phyloP scores from a whole-genome alignment of 352 stramenopile species.

The Pythium oligandrum region DNA sequence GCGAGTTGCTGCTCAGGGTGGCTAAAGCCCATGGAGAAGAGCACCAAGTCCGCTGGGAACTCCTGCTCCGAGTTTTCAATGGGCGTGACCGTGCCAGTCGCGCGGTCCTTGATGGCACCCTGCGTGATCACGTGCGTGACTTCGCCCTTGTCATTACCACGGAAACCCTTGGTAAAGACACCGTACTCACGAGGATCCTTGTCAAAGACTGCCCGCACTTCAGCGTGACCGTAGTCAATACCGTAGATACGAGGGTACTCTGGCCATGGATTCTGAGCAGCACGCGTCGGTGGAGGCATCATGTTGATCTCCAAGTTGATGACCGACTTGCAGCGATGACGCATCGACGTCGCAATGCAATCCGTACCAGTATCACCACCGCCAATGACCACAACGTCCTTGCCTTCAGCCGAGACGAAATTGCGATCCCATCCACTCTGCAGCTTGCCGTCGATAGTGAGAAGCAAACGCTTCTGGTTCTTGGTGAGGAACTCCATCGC shows the following conservation, averaged over 20 bases:
- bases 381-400: conserved; percentile 98
- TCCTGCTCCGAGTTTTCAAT: conserved; percentile 89
- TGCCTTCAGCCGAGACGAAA: conserved; percentile 96
- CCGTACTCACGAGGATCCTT: conserved; percentile 86
- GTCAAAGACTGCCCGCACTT: conserved; percentile 91
- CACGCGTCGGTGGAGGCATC: conserved; percentile 86
- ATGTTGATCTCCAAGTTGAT: conserved; percentile 97
- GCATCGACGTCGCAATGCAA: conserved; percentile 98
- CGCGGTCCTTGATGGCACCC: conserved; percentile 45
- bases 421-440: conserved; percentile 93
- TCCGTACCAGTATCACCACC: conserved; percentile 96
- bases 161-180: conserved; percentile 73
- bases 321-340: conserved; percentile 94
- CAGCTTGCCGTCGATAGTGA: conserved; percentile 94
- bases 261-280: conserved; percentile 95
- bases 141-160: conserved; percentile 67
- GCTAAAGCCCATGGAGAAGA: conserved; percentile 98
- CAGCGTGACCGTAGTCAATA: conserved; percentile 97
- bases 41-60: conserved; percentile 92
- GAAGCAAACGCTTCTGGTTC: conserved; percentile 96
- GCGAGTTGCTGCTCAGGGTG: conserved; percentile 91
- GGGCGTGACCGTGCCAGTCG: conserved; percentile 65
- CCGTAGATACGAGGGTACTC: conserved; percentile 97
- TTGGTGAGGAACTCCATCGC: conserved; percentile 97
- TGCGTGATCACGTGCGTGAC: conserved; percentile 75